phyloP scores from a whole-genome alignment of 2,329 filamentous ascomycete genomes.

The Cercospora sp. region DNA sequence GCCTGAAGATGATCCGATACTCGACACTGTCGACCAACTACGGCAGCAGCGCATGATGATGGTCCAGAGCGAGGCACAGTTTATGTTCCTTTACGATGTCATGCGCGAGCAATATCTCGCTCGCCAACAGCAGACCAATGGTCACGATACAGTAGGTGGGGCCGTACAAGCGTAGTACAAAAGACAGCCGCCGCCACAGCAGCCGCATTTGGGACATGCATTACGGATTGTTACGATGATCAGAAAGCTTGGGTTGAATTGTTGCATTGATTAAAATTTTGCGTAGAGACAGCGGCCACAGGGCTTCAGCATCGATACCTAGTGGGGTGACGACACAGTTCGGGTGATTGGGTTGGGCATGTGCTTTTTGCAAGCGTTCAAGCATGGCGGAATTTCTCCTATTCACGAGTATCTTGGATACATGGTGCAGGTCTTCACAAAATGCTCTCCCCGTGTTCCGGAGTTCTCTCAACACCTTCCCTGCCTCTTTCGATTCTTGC shows the following conservation, averaged over 20 bases:
- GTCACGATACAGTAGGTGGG: constrained; percentile 13
- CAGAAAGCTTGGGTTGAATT: not conserved
- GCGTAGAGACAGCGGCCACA: not conserved
- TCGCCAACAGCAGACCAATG: constrained; percentile 1
- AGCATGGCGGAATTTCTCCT: not conserved
- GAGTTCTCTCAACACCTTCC: not conserved
- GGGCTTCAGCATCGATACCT: constrained; percentile 1
- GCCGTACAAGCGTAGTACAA: constrained; percentile 7
- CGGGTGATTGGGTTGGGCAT: not conserved
- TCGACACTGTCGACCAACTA: constrained; percentile 74
- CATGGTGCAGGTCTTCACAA: not conserved
- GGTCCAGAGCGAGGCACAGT: constrained; percentile 88
- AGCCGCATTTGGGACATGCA: not conserved
- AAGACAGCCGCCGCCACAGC: not conserved
- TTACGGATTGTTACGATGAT: not conserved
- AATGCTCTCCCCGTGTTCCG: not conserved
- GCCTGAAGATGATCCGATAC: constrained; percentile 66
- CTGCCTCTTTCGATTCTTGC: not conserved
- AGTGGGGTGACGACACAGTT: not conserved
- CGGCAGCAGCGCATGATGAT: constrained; percentile 89
- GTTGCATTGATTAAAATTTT: not conserved
- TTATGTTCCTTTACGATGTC: constrained; percentile 84
- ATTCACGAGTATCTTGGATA: not conserved
- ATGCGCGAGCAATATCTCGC: constrained; percentile 63
- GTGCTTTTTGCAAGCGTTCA: not conserved